Conservation (phyloP, 2,329 filamentous ascomycete genomes). For the Aspergillus persii region DNA sequence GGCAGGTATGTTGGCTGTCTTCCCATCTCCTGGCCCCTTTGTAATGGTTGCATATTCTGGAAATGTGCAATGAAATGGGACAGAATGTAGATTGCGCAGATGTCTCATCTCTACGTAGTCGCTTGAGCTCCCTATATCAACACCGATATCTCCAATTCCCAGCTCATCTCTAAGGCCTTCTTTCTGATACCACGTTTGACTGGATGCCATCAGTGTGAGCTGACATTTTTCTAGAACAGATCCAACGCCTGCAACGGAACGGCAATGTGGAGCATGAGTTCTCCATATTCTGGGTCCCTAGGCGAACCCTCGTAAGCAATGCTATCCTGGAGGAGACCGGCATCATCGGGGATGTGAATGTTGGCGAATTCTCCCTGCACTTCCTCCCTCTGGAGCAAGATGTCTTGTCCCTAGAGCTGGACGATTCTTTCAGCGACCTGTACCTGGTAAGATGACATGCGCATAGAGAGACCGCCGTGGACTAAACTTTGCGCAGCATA, state of each 20-base stretch:
- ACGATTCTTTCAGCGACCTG: constrained; percentile 81
- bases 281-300: constrained; percentile 92
- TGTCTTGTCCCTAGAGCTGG: constrained; percentile 83
- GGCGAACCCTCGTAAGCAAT: constrained; percentile 87
- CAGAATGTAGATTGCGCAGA: constrained; percentile 60
- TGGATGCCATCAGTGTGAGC: constrained; percentile 56
- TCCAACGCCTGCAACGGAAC: constrained; percentile 83
- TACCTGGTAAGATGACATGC: constrained; percentile 60
- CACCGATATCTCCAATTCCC: constrained; percentile 12
- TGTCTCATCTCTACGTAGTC: constrained; percentile 53
- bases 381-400: constrained; percentile 93
- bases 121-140: constrained; percentile 55
- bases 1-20: constrained; percentile 66
- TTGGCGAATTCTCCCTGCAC: constrained; percentile 80
- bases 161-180: constrained; percentile 46
- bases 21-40: constrained; percentile 4
- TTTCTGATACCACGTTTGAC: constrained; percentile 33
- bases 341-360: constrained; percentile 86
- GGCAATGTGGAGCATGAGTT: constrained; percentile 92
- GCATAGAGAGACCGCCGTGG: background rate
- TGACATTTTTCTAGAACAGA: constrained; percentile 72
- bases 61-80: constrained; percentile 36
- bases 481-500: constrained; percentile 52
- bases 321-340: constrained; percentile 89
- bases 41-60: constrained; percentile 4